phyloP scores from a whole-genome alignment of 192 early-diverging fungal genomes.

The Funneliformis mosseae region DNA sequence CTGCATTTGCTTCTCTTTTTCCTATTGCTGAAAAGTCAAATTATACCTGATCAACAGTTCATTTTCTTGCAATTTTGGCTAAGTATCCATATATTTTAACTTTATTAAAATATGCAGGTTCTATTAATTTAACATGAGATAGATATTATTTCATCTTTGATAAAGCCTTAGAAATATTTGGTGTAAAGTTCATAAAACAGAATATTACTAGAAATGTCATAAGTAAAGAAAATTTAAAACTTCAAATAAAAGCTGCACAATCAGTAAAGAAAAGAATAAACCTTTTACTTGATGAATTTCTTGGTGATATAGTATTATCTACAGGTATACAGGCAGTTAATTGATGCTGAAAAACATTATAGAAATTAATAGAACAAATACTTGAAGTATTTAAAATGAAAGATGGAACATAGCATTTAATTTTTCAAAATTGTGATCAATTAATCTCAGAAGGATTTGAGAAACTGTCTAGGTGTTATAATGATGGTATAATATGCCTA shows the following conservation, averaged over 20 bases:
- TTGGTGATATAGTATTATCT: slow-evolving; percentile 2
- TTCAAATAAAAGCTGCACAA: slow-evolving; percentile 3
- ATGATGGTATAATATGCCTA: too few relatives aligned
- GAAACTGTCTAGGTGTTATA: too few relatives aligned
- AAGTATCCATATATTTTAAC: background rate
- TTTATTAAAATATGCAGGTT: background rate
- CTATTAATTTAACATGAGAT: background rate
- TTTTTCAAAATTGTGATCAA: too few relatives aligned
- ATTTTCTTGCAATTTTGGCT: background rate
- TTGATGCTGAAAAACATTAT: too few relatives aligned
- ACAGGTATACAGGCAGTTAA: too few relatives aligned
- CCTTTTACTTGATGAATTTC: slow-evolving; percentile 1
- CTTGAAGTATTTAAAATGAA: too few relatives aligned
- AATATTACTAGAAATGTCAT: background rate
- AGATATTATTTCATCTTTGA: background rate
- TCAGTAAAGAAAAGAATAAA: background rate
- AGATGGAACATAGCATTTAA: too few relatives aligned
- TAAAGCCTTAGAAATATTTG: background rate
- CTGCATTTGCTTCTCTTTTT: slow-evolving; percentile 20
- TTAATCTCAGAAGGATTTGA: too few relatives aligned
- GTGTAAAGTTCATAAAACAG: slow-evolving; percentile 12
- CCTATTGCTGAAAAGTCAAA: background rate
- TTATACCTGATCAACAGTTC: background rate
- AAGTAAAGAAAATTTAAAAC: slow-evolving; percentile 1
- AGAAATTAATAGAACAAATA: too few relatives aligned